Base-by-base conservation (phyloP, 2,329 filamentous ascomycete species). In the Polytolypa hystricis region DNA sequence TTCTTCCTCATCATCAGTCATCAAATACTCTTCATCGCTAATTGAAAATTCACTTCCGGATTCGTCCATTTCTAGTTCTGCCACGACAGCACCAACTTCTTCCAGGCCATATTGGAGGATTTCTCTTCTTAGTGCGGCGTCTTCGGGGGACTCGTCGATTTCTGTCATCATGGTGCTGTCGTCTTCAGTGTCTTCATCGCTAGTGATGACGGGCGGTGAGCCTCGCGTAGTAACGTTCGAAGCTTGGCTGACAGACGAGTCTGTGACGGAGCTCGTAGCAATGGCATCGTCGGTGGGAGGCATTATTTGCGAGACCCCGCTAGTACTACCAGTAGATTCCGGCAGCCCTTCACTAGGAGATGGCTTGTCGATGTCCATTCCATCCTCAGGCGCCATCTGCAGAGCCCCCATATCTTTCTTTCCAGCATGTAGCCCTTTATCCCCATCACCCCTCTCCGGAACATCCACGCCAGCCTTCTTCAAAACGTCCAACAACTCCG, bases 81-180 rank as follows among this genome's bases (percentile, higher is more conserved):
- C 91, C 11, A 98, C 91, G 2, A 98, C 83, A 25, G 84, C 77
- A 3, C 86, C 85, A 39, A 98, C 79, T 57, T 96, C 89, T 30
- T 81, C 79, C 59, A 94, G 66, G 42, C 84, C 80, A 54, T 96
- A 98, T 44, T 83, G 73, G 5, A 96, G 69, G 87, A 98, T 96
- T 52, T 95, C 79, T 39, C 79, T 75, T 4, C 91, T 79, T 16
- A 94, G 60, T 20, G 72, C 72, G 3, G 85, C 82, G 44, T 95
- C 89, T 46, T 93, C 86, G 9, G 73, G 67, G 0, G 80, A 75
- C 49, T 98, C 91, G 35, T 82, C 72, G 1, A 79, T 70, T 2
- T 85, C 81, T 10, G 82, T 71, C 9, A 85, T 63, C 1, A 77
- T 67, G 5, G 65, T 51, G 16, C 26, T 12, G n/a, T 39, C 45